phyloP scores from a whole-genome alignment of 805 yeast species.

The Candida endomychidarum region DNA sequence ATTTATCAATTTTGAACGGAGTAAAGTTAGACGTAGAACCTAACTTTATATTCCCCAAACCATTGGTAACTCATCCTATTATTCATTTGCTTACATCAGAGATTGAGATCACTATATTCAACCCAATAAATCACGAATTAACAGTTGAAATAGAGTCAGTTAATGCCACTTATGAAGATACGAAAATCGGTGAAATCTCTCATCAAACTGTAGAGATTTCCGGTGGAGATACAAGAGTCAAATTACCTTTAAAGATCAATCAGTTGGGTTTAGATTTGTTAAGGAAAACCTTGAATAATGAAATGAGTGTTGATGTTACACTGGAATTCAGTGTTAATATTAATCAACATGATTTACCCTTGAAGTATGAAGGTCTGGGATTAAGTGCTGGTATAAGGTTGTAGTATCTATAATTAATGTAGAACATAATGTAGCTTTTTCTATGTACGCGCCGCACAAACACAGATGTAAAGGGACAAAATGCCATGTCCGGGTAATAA shows the following conservation, averaged over 20 bases:
- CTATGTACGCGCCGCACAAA: no score
- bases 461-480: no score
- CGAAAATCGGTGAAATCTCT: slow-evolving; percentile 46
- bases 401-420: background rate
- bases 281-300: slow-evolving; percentile 50
- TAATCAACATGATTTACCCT: background rate
- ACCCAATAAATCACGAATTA: slow-evolving; percentile 52
- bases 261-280: slow-evolving; percentile 50
- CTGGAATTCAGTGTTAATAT: slow-evolving; percentile 24
- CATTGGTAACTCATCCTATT: slow-evolving; percentile 47
- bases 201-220: slow-evolving; percentile 33
- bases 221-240: slow-evolving; percentile 7
- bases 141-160: slow-evolving; percentile 44
- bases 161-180: slow-evolving; percentile 48
- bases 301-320: slow-evolving; percentile 45
- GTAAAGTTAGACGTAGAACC: slow-evolving; percentile 1
- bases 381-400: slow-evolving; percentile 7
- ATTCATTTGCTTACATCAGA: slow-evolving; percentile 57
- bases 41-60: background rate
- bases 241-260: slow-evolving; percentile 49
- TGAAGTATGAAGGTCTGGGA: slow-evolving; percentile 2
- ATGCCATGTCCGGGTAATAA: slow-evolving; percentile 4
- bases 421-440: background rate
- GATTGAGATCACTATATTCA: slow-evolving; percentile 52
- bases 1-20: background rate